Evolutionary conservation across 352 stramenopile genomes (phyloP).

Genomic region (Phytophthora hibernalis): DNA sequence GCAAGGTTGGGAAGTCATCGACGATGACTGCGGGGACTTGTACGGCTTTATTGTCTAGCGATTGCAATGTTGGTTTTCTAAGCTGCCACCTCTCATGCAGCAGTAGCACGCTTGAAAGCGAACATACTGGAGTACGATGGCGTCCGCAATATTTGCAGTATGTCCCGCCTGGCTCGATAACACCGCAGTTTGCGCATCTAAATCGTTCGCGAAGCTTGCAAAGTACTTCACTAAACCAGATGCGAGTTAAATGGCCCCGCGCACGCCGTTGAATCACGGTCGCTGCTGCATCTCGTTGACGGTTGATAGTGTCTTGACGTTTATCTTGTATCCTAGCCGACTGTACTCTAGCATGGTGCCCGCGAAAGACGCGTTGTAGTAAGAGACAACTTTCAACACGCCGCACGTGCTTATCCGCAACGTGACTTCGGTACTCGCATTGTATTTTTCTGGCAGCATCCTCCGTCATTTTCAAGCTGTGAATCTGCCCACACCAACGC

Average conservation of each 20-base stretch:
- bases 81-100: constrained; percentile 26
- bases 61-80: neutral
- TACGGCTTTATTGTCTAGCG: neutral
- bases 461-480: neutral
- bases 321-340: neutral
- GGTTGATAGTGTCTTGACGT: constrained; percentile 1
- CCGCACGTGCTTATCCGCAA: neutral
- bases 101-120: constrained; percentile 24
- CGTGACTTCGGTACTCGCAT: constrained; percentile 3
- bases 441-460: constrained; percentile 15
- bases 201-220: constrained; percentile 57
- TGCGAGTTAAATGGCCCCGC: constrained; percentile 35
- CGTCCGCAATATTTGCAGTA: constrained; percentile 81
- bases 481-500: constrained; percentile 7
- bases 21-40: neutral
- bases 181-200: constrained; percentile 60
- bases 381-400: neutral
- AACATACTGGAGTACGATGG: constrained; percentile 41
- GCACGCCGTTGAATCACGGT: constrained; percentile 37
- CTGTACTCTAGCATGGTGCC: constrained; percentile 4
- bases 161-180: constrained; percentile 56
- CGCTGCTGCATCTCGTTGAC: constrained; percentile 19
- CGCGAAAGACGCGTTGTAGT: constrained; percentile 27
- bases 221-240: constrained; percentile 27
- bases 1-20: neutral